Evolutionary conservation across 768 basidiomycete genomes (phyloP), one percentile per base, ranked within the genome.

Genomic region (Boletus bicolor): DNA sequence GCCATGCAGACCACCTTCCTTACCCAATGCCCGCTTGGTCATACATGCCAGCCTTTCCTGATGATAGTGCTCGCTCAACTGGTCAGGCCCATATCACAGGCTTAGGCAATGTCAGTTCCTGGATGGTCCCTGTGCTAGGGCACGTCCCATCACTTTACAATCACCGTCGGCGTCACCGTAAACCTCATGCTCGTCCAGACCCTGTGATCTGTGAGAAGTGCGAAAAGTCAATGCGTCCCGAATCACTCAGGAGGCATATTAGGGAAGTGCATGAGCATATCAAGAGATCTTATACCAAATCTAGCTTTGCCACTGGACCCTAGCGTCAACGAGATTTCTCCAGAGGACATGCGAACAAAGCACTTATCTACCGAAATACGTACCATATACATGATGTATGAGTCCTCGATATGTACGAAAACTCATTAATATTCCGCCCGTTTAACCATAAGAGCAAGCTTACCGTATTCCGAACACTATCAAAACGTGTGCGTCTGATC

Each of bases 241-340:
- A 60, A 17, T 70, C 68, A 1, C 39, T 61, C 0, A 57, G 2
- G 17, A 55, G 68, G 28, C 68, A 68, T 34, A n/a, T 56, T 0
- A 55, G 32, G 4, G 68, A 68, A 17, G 60, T 68, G 0, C 68
- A 68, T 5, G 8, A 61, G 0, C 50, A 39, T 11, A 50, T 61
- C 17, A 68, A 59, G 55, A 60, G 68, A 24, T 41, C 57, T 4
- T 47, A 49, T 15, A 4, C 45, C 0, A 58, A 55, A 30, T 24
- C 49, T 17, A 28, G 21, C 26, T 36, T 30, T 24, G 35, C 49
- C 5, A 19, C 48, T 37, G 41, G 36, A 39, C 34, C 49, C 42
- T 54, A 35, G n/a, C 12, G 10, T n/a, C 17, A 30, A n/a, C 15
- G 17, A 30, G 28, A 34, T 50, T 28, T 38, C 21, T 14, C 14